These are phyloP conservation scores for Suillus subaureus DNA, from an alignment of 768 basidiomycete species.

Conservation along the genomic window DNA sequence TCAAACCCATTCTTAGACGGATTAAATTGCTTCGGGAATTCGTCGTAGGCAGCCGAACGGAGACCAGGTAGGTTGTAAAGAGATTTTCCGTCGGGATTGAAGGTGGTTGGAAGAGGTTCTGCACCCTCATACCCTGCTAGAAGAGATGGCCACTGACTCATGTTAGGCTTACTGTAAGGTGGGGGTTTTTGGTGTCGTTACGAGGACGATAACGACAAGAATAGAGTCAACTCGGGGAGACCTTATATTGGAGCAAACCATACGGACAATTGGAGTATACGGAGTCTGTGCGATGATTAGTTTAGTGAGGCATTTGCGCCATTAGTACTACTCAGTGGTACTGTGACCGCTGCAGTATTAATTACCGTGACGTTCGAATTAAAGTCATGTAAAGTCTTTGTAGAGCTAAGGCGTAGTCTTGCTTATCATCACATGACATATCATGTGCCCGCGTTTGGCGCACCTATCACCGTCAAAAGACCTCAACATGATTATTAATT, in stretches of 20 bases:
- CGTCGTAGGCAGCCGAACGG: slow-evolving; percentile 52
- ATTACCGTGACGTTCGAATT: too few relatives aligned
- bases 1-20: slow-evolving; percentile 64
- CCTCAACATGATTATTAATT: too few relatives aligned
- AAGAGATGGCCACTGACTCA: slow-evolving; percentile 30
- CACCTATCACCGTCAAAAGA: too few relatives aligned
- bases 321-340: too few relatives aligned
- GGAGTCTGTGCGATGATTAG: too few relatives aligned
- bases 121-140: slow-evolving; percentile 42
- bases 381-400: too few relatives aligned
- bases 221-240: not conserved
- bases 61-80: slow-evolving; percentile 49
- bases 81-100: slow-evolving; percentile 61
- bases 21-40: slow-evolving; percentile 57
- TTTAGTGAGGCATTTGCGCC: too few relatives aligned
- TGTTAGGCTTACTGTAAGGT: not conserved
- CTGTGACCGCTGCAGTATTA: too few relatives aligned
- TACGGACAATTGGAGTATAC: too few relatives aligned
- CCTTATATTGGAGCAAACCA: not conserved
- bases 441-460: too few relatives aligned
- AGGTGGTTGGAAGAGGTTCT: slow-evolving; percentile 42
- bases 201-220: not conserved
- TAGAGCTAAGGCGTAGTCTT: too few relatives aligned
- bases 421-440: too few relatives aligned
- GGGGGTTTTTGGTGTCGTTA: not conserved